Evolutionary conservation across 805 yeast species (phyloP).

Genomic region (Ogataea angusta): DNA sequence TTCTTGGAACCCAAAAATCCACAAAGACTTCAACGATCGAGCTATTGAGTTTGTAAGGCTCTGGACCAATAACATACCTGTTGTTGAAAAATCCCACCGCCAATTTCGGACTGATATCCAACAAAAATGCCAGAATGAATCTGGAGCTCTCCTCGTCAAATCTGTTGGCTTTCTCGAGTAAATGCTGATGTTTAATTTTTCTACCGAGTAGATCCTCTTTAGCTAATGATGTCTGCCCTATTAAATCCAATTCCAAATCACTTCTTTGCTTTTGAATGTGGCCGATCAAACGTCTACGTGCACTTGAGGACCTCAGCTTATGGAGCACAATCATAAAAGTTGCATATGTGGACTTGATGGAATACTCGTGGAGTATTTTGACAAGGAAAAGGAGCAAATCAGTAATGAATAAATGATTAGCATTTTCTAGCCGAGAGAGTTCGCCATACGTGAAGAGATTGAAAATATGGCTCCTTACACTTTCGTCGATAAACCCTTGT

Average conservation of each 20-base stretch:
- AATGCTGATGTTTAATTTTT: not conserved
- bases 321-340: constrained; percentile 13
- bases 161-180: constrained; percentile 2
- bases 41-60: not conserved
- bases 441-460: constrained; percentile 1
- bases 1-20: constrained; percentile 4
- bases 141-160: constrained; percentile 3
- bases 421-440: not conserved
- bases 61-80: not conserved
- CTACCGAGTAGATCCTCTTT: not conserved
- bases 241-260: no score
- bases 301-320: constrained; percentile 1
- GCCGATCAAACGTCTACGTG: not conserved
- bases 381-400: not conserved
- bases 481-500: not conserved
- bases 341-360: constrained; percentile 8
- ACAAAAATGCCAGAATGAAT: constrained; percentile 7
- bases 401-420: not conserved
- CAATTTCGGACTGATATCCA: constrained; percentile 2
- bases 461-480: not conserved
- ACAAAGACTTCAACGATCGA: constrained; percentile 4
- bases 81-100: constrained; percentile 10
- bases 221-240: not conserved
- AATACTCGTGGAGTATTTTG: constrained; percentile 1
- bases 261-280: not conserved